A percentile compares a stretch with the other conserved stretches of the same genome.
Conservation (phyloP, 345 rosid species). For the Citrus trifoliata region DNA sequence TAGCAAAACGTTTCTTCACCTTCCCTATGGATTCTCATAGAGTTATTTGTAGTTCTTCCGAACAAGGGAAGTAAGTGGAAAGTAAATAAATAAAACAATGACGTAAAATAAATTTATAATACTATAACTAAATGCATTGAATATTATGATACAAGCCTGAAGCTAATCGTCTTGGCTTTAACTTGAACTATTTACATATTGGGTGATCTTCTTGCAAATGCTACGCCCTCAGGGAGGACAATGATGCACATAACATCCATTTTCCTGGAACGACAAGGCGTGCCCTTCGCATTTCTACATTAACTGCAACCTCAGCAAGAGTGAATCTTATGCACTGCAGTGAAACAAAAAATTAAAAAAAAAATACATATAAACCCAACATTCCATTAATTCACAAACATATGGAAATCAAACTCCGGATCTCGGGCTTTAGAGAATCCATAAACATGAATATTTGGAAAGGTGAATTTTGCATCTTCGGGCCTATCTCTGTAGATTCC, state of each 20-base stretch:
- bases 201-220: slow-evolving; percentile 30
- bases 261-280: slow-evolving; percentile 87
- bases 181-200: slow-evolving; percentile 6
- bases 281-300: too few relatives aligned
- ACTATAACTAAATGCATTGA: background rate
- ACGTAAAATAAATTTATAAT: background rate
- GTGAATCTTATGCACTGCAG: slow-evolving; percentile 77
- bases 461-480: slow-evolving; percentile 32
- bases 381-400: too few relatives aligned
- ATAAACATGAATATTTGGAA: slow-evolving; percentile 77
- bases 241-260: slow-evolving; percentile 89
- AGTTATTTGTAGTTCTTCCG: background rate
- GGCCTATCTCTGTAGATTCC: slow-evolving; percentile 56
- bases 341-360: background rate
- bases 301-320: slow-evolving; percentile 66
- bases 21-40: background rate
- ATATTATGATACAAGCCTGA: background rate
- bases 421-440: slow-evolving; percentile 93
- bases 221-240: slow-evolving; percentile 68
- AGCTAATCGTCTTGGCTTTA: background rate
- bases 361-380: background rate
- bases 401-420: slow-evolving; percentile 86
- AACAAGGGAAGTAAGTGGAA: too few relatives aligned
- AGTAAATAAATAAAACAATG: background rate
- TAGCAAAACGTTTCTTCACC: background rate